These are phyloP conservation scores for Fusarium begoniae DNA, from an alignment of 2,329 filamentous ascomycete species.

Conservation along the genomic window DNA sequence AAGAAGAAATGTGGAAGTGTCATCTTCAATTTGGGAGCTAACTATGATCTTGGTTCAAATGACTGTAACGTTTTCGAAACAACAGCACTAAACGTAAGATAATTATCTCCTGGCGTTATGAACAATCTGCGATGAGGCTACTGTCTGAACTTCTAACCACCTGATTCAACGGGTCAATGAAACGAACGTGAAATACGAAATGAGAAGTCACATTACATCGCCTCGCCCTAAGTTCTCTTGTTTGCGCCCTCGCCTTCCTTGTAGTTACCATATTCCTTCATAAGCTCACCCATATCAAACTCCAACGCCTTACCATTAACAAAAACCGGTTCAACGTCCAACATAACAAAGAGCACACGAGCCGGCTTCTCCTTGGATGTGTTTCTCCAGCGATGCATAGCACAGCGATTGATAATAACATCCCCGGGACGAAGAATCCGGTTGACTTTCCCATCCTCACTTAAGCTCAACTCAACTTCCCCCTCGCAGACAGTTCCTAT, in stretches of 20 bases:
- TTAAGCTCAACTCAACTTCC: neutral
- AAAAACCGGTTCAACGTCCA: neutral
- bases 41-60: neutral
- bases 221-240: neutral
- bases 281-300: neutral
- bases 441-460: neutral
- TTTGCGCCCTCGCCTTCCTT: neutral
- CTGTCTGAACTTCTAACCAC: too few species aligned
- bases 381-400: neutral
- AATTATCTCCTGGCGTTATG: rapidly evolving
- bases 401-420: neutral
- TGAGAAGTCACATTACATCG: rapidly evolving
- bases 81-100: neutral
- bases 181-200: neutral
- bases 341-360: neutral
- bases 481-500: neutral
- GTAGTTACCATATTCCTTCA: neutral
- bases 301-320: neutral
- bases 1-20: neutral
- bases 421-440: neutral
- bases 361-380: neutral
- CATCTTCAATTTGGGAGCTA: neutral
- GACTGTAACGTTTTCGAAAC: neutral
- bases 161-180: neutral
- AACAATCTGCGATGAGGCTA: rapidly evolving